A percentile compares a stretch with the other conserved stretches of the same genome.
These are phyloP conservation scores for Xylaria sp. DNA, from an alignment of 2,329 filamentous ascomycete species.

Conservation along the genomic window DNA sequence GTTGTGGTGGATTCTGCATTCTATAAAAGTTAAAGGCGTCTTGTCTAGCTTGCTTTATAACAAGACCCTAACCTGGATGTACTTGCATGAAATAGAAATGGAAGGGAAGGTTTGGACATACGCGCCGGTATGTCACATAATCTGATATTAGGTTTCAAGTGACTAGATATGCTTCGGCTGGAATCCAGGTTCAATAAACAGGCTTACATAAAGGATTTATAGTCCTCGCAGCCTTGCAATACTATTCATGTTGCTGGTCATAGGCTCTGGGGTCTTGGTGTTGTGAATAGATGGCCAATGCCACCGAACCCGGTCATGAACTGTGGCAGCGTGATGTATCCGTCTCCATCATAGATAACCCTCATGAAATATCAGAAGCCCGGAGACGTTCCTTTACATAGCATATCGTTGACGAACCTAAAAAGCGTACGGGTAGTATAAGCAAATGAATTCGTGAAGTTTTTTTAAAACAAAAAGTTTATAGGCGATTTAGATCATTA, in stretches of 20 bases:
- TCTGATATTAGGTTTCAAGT: too few species aligned
- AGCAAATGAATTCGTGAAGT: not conserved
- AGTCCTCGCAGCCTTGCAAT: too few species aligned
- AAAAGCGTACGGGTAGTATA: not conserved
- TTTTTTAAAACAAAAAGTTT: too few species aligned
- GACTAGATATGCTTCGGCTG: too few species aligned
- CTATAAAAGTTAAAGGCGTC: not conserved
- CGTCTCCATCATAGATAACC: constrained; percentile 36
- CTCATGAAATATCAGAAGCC: constrained; percentile 36
- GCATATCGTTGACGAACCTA: constrained; percentile 41
- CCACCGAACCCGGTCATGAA: constrained; percentile 37
- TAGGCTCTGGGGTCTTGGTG: not conserved
- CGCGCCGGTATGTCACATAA: too few species aligned
- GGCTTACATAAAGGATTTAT: too few species aligned
- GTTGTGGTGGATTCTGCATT: too few species aligned
- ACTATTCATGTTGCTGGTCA: not conserved
- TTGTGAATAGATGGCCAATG: constrained; percentile 32
- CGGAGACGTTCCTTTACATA: constrained; percentile 27
- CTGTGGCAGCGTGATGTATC: constrained; percentile 35
- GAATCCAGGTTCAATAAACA: too few species aligned
- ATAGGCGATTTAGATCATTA: not conserved
- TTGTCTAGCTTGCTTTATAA: too few species aligned
- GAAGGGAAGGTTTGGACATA: too few species aligned
- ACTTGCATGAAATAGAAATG: too few species aligned
- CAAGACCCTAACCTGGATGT: too few species aligned